phyloP scores from a whole-genome alignment of 2,329 filamentous ascomycete species.

The Cordyceps farinosa region DNA sequence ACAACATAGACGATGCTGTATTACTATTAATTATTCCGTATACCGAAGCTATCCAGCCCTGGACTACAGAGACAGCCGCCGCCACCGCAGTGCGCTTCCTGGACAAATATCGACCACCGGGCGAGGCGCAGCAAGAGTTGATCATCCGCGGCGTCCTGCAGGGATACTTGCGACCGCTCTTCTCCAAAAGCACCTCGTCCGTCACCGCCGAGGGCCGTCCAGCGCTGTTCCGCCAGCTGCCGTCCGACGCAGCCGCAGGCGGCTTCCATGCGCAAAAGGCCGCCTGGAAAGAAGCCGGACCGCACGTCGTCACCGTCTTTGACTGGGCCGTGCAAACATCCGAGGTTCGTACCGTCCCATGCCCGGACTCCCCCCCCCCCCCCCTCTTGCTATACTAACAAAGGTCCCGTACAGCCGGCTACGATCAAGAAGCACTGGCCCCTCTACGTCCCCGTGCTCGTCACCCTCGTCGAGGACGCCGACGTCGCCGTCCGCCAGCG shows the following conservation, averaged over 20 bases:
- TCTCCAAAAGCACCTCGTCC: conserved; percentile 52
- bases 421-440: conserved; percentile 53
- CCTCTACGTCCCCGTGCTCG: conserved; percentile 64
- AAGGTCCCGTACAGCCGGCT: neutral
- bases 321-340: conserved; percentile 54
- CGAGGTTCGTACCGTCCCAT: conserved; percentile 38
- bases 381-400: neutral
- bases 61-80: conserved; percentile 35
- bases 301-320: conserved; percentile 25
- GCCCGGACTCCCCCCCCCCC: neutral
- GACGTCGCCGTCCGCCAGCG: conserved; percentile 48
- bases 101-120: conserved; percentile 23
- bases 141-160: conserved; percentile 57
- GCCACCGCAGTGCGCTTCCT: conserved; percentile 33
- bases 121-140: conserved; percentile 31
- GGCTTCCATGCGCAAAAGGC: conserved; percentile 14
- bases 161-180: conserved; percentile 63
- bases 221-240: conserved; percentile 22
- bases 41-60: conserved; percentile 32
- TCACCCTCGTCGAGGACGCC: conserved; percentile 65
- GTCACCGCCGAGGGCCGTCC: conserved; percentile 31
- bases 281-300: conserved; percentile 25
- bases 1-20: conserved; percentile 19
- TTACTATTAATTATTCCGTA: conserved; percentile 33
- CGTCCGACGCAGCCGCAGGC: neutral